Percentiles rank a stretch among this genome's conserved stretches.
Conservation (phyloP, 2,329 filamentous ascomycete genomes). For the Claviceps sp. region DNA sequence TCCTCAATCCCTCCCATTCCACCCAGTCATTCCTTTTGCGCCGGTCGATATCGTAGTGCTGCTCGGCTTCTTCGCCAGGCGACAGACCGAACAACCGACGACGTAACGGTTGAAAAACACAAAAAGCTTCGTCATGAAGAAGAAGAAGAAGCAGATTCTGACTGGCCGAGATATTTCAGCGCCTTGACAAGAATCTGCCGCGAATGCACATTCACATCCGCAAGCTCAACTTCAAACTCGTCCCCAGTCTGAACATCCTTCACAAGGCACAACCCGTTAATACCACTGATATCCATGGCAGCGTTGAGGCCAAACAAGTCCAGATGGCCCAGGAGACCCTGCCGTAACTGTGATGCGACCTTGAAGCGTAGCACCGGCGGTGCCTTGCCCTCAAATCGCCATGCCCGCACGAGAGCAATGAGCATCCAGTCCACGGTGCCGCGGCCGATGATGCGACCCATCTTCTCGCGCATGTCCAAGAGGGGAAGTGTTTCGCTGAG, state of each 20-base stretch:
- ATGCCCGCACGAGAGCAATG: conserved; percentile 47
- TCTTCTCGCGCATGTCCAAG: conserved; percentile 39
- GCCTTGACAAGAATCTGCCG: conserved; percentile 33
- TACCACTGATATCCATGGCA: conserved; percentile 23
- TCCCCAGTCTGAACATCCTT: conserved; percentile 36
- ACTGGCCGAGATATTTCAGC: conserved; percentile 16
- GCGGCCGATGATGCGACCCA: conserved; percentile 29
- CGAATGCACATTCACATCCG: conserved; percentile 37
- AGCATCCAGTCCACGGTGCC: conserved; percentile 41
- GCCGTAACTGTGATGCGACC: conserved; percentile 25
- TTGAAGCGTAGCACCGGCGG: conserved; percentile 36
- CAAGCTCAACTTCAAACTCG: conserved; percentile 41
- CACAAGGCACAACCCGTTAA: conserved; percentile 24
- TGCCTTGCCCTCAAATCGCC: conserved; percentile 37
- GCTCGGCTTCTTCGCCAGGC: neutral
- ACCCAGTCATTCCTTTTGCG: neutral
- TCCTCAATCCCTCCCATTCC: too few relatives aligned
- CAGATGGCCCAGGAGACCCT: conserved; percentile 27
- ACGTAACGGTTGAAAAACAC: neutral
- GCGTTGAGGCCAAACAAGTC: conserved; percentile 37
- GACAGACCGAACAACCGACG: too few relatives aligned
- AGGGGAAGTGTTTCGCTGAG: conserved; percentile 34
- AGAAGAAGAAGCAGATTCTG: neutral
- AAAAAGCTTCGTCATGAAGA: neutral
- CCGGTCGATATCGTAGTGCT: neutral